These are phyloP conservation scores for Apiospora saccharicola DNA, from an alignment of 2,329 filamentous ascomycete species.

Conservation along the genomic window DNA sequence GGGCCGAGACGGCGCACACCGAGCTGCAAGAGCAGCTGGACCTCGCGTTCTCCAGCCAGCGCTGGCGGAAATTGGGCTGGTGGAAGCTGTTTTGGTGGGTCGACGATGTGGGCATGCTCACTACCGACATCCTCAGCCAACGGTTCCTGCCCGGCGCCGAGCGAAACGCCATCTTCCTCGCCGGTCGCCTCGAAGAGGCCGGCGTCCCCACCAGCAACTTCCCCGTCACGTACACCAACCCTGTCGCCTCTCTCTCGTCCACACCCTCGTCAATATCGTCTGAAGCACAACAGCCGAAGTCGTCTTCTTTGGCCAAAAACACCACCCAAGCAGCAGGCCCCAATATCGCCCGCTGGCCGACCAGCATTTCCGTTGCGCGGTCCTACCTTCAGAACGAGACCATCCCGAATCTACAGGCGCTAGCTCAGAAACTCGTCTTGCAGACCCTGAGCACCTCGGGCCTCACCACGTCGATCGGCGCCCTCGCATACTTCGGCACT, in stretches of 20 bases:
- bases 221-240: conserved; percentile 24
- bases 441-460: conserved; percentile 78
- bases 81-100: conserved; percentile 97
- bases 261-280: not conserved
- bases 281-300: not conserved
- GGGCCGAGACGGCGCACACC: conserved; percentile 82
- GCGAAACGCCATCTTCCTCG: conserved; percentile 81
- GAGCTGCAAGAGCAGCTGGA: conserved; percentile 85
- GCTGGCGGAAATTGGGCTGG: conserved; percentile 86
- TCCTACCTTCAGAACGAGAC: conserved; percentile 70
- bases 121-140: conserved; percentile 77
- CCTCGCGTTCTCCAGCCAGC: conserved; percentile 74
- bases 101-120: conserved; percentile 87
- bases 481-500: conserved; percentile 63
- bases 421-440: conserved; percentile 77
- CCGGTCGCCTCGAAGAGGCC: conserved; percentile 73
- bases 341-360: conserved; percentile 67
- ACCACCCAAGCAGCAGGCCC: not conserved
- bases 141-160: conserved; percentile 82
- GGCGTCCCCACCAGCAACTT: conserved; percentile 35
- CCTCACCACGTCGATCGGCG: conserved; percentile 62
- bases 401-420: conserved; percentile 73
- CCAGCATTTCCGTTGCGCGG: conserved; percentile 76
- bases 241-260: not conserved
- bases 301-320: not conserved